Conservation (phyloP, 2,329 filamentous ascomycete species). For the Ascochyta viciae-villosae region DNA sequence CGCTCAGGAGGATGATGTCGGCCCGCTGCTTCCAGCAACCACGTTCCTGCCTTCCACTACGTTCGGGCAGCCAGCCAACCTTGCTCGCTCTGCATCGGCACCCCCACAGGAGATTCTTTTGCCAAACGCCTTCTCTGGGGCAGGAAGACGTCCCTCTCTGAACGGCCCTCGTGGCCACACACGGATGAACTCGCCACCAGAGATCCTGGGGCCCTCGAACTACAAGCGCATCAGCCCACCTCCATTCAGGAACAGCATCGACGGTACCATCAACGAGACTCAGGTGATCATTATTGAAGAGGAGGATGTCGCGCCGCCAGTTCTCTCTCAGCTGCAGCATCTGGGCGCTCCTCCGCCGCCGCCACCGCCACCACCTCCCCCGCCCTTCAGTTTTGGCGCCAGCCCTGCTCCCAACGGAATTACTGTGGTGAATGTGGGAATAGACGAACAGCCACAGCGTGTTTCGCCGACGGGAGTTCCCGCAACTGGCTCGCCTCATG, state of each 20-base stretch:
- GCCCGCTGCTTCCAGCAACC: constrained; percentile 56
- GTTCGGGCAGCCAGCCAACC: constrained; percentile 51
- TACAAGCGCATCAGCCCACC: constrained; percentile 50
- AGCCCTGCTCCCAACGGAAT: constrained; percentile 34
- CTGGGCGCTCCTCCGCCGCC: constrained; percentile 62
- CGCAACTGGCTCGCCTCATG: constrained; percentile 47
- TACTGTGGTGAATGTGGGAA: constrained; percentile 55
- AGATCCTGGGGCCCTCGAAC: constrained; percentile 40
- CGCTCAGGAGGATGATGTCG: constrained; percentile 52
- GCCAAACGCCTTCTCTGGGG: constrained; percentile 28
- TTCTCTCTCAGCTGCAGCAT: constrained; percentile 68
- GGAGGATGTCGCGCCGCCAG: constrained; percentile 54
- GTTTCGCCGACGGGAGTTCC: constrained; percentile 34
- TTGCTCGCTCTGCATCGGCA: constrained; percentile 55
- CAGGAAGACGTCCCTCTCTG: constrained; percentile 48
- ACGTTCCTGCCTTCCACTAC: constrained; percentile 57
- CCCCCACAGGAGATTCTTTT: constrained; percentile 53
- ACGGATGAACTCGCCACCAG: constrained; percentile 55
- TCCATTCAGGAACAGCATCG: constrained; percentile 60
- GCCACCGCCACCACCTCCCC: constrained; percentile 51
- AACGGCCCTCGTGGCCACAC: constrained; percentile 46
- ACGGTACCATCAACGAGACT: constrained; percentile 58
- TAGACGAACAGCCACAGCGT: constrained; percentile 48
- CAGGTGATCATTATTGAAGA: constrained; percentile 54
- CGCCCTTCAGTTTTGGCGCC: constrained; percentile 28